phyloP scores from a whole-genome alignment of 2,329 filamentous ascomycete species.

The Aspergillus hiratsukae region DNA sequence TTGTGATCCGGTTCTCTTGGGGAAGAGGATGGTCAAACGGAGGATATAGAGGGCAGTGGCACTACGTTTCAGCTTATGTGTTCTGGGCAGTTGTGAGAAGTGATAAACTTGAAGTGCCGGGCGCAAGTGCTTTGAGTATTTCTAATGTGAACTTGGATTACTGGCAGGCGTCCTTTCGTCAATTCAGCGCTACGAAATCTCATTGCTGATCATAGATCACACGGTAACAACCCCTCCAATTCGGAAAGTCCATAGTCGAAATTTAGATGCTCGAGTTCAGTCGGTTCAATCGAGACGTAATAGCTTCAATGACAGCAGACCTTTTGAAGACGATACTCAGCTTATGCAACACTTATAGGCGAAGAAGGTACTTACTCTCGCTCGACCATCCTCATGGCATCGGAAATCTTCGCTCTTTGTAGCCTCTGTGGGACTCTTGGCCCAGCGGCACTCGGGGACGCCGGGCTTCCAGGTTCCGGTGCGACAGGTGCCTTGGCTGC shows the following conservation, averaged over 20 bases:
- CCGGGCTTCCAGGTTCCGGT: slow-evolving; percentile 25
- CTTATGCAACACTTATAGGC: background rate
- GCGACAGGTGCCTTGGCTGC: slow-evolving; percentile 24
- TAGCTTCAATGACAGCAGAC: slow-evolving; percentile 42
- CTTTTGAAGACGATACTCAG: slow-evolving; percentile 19
- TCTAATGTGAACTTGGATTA: background rate
- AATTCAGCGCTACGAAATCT: background rate
- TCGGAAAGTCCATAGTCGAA: background rate
- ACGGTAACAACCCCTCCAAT: background rate
- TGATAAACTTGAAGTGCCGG: background rate
- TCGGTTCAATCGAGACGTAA: slow-evolving; percentile 38
- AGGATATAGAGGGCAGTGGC: background rate
- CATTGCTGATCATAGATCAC: background rate
- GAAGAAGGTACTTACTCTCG: slow-evolving; percentile 37
- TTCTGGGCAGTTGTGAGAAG: background rate
- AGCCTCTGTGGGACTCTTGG: slow-evolving; percentile 39
- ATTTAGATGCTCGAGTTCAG: slow-evolving; percentile 33
- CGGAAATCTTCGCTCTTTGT: slow-evolving; percentile 43
- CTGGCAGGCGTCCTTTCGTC: background rate
- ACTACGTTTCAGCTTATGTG: background rate
- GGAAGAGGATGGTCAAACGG: background rate
- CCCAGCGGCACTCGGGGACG: slow-evolving; percentile 24
- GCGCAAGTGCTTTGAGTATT: background rate
- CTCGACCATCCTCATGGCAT: slow-evolving; percentile 49
- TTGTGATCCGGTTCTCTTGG: background rate